phyloP scores from a whole-genome alignment of 2,329 filamentous ascomycete species.

The Neonectria punicea region DNA sequence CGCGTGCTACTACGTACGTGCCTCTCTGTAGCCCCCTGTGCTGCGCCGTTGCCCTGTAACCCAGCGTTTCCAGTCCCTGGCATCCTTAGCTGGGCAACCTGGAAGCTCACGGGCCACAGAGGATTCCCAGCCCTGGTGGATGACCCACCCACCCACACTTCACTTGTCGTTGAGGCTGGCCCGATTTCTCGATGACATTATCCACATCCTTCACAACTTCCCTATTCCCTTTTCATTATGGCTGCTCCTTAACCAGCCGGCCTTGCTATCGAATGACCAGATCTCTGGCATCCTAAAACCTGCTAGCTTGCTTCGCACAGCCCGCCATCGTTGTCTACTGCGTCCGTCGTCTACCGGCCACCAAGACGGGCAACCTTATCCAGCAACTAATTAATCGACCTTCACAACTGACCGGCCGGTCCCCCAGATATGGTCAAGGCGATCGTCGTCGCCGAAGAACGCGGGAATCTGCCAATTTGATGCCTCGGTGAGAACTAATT shows the following conservation, averaged over 20 bases:
- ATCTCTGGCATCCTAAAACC: constrained; percentile 2
- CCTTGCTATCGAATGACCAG: neutral
- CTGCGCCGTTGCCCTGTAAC: neutral
- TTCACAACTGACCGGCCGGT: neutral
- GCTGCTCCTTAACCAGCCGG: neutral
- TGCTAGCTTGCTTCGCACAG: constrained; percentile 1
- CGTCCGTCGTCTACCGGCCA: neutral
- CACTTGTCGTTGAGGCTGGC: neutral
- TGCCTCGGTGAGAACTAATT: neutral
- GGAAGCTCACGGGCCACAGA: neutral
- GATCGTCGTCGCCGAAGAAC: neutral
- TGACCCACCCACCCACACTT: neutral
- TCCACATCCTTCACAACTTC: constrained; percentile 6
- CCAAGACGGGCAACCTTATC: neutral
- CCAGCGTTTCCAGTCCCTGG: neutral
- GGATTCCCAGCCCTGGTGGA: neutral
- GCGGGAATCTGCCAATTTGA: neutral
- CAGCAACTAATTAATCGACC: neutral
- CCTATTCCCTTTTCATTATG: neutral
- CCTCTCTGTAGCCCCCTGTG: neutral
- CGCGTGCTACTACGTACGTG: neutral
- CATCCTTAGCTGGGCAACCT: too few relatives aligned
- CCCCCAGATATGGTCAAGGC: neutral
- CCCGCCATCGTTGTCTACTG: neutral
- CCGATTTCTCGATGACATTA: neutral